phyloP scores from a whole-genome alignment of 2,329 filamentous ascomycete species.

The Dactylellina drechsleri region DNA sequence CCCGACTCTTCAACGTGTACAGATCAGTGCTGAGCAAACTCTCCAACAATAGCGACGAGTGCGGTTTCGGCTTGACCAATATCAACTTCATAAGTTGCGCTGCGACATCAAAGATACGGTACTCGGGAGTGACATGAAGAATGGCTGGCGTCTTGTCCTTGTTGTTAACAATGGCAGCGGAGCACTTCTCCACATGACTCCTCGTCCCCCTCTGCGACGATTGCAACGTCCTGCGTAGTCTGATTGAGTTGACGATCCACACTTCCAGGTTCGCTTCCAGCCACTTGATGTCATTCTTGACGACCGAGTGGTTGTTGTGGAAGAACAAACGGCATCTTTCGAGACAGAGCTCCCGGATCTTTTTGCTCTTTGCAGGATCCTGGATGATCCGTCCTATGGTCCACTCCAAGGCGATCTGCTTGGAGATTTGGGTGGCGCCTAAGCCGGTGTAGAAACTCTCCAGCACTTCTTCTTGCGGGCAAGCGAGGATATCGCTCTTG shows the following conservation, averaged over 20 bases:
- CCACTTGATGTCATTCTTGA: constrained; percentile 90
- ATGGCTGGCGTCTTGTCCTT: constrained; percentile 59
- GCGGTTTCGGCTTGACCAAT: constrained; percentile 82
- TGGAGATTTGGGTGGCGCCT: constrained; percentile 79
- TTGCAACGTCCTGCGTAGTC: constrained; percentile 64
- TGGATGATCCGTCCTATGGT: constrained; percentile 69
- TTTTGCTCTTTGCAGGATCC: constrained; percentile 75
- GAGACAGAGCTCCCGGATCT: constrained; percentile 80
- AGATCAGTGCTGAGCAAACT: constrained; percentile 81
- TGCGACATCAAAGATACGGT: constrained; percentile 91
- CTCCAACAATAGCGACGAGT: constrained; percentile 89
- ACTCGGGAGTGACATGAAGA: constrained; percentile 78
- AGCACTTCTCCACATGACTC: constrained; percentile 69
- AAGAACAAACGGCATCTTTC: constrained; percentile 91
- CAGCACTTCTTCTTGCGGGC: constrained; percentile 86
- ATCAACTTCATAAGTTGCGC: constrained; percentile 84
- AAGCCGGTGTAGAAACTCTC: constrained; percentile 83
- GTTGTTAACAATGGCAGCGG: constrained; percentile 69
- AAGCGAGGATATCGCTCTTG: constrained; percentile 82
- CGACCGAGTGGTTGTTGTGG: constrained; percentile 79
- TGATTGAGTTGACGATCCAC: constrained; percentile 79
- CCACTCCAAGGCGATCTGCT: constrained; percentile 68
- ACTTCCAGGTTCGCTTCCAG: constrained; percentile 85
- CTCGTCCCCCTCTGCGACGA: constrained; percentile 53
- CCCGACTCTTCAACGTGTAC: constrained; percentile 81